Conservation (phyloP, 805 yeast genomes). For the Cyberlindnera amylophila region DNA sequence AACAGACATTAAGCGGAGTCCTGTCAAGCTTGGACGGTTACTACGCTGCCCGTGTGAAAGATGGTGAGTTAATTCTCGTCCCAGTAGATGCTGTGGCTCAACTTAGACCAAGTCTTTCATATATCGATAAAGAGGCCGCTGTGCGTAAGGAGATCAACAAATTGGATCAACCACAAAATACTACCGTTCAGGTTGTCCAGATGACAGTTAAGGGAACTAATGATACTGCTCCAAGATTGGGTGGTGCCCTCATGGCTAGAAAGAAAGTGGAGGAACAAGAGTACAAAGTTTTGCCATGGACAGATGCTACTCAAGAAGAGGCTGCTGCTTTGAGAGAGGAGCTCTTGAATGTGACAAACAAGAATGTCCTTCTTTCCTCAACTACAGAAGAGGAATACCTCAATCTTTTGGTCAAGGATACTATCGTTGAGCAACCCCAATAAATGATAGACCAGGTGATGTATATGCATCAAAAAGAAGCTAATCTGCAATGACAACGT, state of each 20-base stretch:
- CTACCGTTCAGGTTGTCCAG: conserved; percentile 61
- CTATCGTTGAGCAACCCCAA: conserved; percentile 12
- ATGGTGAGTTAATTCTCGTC: conserved; percentile 54
- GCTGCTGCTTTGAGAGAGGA: conserved; percentile 26
- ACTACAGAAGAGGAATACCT: conserved; percentile 32
- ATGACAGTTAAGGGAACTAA: conserved; percentile 66
- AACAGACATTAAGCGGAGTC: conserved; percentile 71
- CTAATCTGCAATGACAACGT: not conserved
- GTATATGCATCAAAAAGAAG: not conserved
- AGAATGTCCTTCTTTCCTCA: conserved; percentile 22
- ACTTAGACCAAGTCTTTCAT: conserved; percentile 75
- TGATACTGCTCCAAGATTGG: conserved; percentile 56
- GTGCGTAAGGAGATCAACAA: conserved; percentile 40
- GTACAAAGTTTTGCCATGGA: conserved; percentile 41
- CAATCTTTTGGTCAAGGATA: conserved; percentile 27
- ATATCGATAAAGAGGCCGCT: conserved; percentile 60
- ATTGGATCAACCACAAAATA: conserved; percentile 30
- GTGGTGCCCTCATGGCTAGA: conserved; percentile 67
- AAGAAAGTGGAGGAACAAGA: conserved; percentile 62
- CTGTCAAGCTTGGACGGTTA: conserved; percentile 51
- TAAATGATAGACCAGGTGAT: not conserved
- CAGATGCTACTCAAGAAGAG: conserved; percentile 34
- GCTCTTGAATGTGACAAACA: conserved; percentile 24
- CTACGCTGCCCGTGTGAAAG: conserved; percentile 40
- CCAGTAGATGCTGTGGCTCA: conserved; percentile 71